These are phyloP conservation scores for Dactylellina cionopaga DNA, from an alignment of 2,329 filamentous ascomycete genomes.

Conservation along the genomic window DNA sequence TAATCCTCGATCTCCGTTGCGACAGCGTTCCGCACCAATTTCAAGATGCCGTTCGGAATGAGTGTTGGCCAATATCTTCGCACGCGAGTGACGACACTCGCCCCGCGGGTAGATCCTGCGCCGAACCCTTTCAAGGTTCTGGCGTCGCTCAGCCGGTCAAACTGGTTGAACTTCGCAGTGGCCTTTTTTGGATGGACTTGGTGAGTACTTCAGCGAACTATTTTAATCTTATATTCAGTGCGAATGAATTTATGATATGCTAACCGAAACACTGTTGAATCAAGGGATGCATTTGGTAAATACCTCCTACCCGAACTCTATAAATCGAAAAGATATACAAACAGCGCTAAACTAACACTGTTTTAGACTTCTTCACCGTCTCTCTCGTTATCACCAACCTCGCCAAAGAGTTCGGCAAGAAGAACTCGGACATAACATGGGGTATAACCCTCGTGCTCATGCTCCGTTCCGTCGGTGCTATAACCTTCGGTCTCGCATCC, in stretches of 20 bases:
- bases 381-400: constrained; percentile 69
- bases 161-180: constrained; percentile 65
- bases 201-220: constrained; percentile 44
- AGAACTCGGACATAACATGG: constrained; percentile 71
- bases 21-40: not conserved
- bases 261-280: not conserved
- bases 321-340: not conserved
- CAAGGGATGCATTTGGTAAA: constrained; percentile 75
- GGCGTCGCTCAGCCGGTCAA: constrained; percentile 65
- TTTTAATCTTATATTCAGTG: not conserved
- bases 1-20: not conserved
- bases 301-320: constrained; percentile 59
- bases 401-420: constrained; percentile 65
- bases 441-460: constrained; percentile 73
- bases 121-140: constrained; percentile 65
- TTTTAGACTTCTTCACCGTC: constrained; percentile 71
- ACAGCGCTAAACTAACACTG: not conserved
- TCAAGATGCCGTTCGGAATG: constrained; percentile 34
- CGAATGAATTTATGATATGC: not conserved
- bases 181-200: constrained; percentile 69
- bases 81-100: constrained; percentile 68
- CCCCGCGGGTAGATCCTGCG: constrained; percentile 68
- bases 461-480: constrained; percentile 71
- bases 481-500: constrained; percentile 78
- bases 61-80: constrained; percentile 43